Evolutionary conservation across 192 early-diverging fungal genomes (phyloP), one percentile per base, ranked within the genome.

Genomic region (Backusella australiensis): DNA sequence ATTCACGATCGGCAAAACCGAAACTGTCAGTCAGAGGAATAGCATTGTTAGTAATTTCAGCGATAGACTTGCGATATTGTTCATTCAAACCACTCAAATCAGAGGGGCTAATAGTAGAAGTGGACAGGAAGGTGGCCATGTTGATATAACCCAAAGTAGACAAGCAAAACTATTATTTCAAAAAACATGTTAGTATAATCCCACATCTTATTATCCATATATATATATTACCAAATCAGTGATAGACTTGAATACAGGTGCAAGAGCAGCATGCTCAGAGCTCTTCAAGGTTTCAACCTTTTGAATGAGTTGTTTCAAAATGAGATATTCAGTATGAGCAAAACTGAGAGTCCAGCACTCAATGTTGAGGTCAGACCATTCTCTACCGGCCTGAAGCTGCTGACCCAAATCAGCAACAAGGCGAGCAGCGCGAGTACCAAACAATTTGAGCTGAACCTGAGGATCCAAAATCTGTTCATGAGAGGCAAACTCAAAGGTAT

Each of bases 21-120:
- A 91, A 94, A 3, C 91, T 87, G 66, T 95, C 95, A n/a, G 91
- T 89, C 39, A 95, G 85, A 0, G 89, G 85, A 23, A 96, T 85
- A 2, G 90, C 91, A 77, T 96, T 87, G 21, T 83, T 84, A 26
- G 91, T 82, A 3, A 96, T 72, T 0, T 84, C 78, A 23, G 83
- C 80, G 34, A 93, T 85, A 11, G 86, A 35, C 0, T 23, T 15
- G 23, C 80, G 80, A 17, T 77, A 81, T 11, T 49, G 29, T 9
- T 35, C 38, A 23, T 77, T 72, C 29, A 81, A 77, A 3, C 39
- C 38, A 19, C 32, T 63, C 6, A 63, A 73, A 14, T 88, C 85
- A 71, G 89, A 83, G n/a, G 78, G 73, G 15, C 71, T 52, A 66
- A 88, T 86, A 17, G 91, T 71, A 52, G 77, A 68, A 1, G 82